A percentile compares a stretch with the other conserved stretches of the same genome.
phyloP scores from a whole-genome alignment of 1,284 basidiomycete genomes.

The Ceratobasidium sp. region DNA sequence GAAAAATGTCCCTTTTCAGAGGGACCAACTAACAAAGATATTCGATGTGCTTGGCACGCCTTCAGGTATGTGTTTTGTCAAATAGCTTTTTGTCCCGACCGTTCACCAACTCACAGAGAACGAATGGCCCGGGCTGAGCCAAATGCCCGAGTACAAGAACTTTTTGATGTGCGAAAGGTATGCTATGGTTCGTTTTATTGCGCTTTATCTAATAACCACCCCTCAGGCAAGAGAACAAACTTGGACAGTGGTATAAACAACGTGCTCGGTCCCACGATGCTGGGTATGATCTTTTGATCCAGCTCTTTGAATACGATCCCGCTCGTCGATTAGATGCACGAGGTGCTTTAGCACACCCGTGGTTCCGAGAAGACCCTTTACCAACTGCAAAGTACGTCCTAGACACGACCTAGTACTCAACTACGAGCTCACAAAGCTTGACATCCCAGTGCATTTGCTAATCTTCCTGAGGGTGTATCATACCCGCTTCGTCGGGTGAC shows the following conservation, averaged over 20 bases:
- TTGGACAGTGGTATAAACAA: conserved; percentile 68
- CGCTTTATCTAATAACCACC: conserved; percentile 15
- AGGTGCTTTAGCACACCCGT: conserved; percentile 82
- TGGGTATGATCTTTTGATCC: conserved; percentile 85
- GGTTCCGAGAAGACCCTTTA: conserved; percentile 81
- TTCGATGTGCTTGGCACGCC: conserved; percentile 95
- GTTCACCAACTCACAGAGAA: conserved; percentile 63
- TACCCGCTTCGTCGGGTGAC: conserved; percentile 48
- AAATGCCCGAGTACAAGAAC: conserved; percentile 89
- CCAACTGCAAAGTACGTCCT: conserved; percentile 75
- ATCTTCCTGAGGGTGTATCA: conserved; percentile 45
- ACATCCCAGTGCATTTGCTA: conserved; percentile 44
- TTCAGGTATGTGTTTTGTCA: conserved; percentile 65
- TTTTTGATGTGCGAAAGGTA: conserved; percentile 81
- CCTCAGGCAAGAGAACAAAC: conserved; percentile 62
- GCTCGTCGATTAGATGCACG: conserved; percentile 84
- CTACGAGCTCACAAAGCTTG: background rate
- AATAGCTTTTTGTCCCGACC: background rate
- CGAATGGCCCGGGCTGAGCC: conserved; percentile 87
- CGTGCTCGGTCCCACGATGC: conserved; percentile 65
- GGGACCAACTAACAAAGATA: conserved; percentile 94
- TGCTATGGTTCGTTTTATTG: conserved; percentile 53
- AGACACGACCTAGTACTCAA: background rate
- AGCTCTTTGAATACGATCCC: conserved; percentile 91
- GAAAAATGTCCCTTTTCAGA: conserved; percentile 94